Percentiles rank a stretch among this genome's conserved stretches.
phyloP scores from a whole-genome alignment of 208 protist species.

The Leishmania tropica region DNA sequence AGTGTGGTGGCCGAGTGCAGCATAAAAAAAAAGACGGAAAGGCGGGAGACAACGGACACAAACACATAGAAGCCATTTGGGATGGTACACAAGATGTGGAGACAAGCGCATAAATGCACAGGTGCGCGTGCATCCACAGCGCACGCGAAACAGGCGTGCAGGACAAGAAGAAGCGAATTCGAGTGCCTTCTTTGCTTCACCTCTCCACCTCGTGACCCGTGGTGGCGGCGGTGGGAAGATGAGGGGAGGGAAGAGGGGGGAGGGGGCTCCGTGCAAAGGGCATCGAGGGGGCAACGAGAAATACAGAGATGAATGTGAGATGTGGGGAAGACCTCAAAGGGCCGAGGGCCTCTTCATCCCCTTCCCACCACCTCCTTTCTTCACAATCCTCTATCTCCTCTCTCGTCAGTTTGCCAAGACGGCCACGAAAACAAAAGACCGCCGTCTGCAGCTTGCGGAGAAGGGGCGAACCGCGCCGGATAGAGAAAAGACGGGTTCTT shows the following conservation, averaged over 20 bases:
- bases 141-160: background rate
- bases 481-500: background rate
- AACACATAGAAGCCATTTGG: background rate
- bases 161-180: background rate
- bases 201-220: background rate
- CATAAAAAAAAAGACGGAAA: background rate
- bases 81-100: background rate
- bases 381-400: background rate
- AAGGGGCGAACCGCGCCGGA: background rate
- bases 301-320: background rate
- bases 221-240: background rate
- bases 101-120: background rate
- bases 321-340: background rate
- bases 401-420: background rate
- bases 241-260: background rate
- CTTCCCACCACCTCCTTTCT: background rate
- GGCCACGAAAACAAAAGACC: background rate
- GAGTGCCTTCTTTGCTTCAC: background rate
- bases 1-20: background rate
- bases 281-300: background rate
- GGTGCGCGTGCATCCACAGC: background rate
- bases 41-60: background rate
- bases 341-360: background rate
- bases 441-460: background rate
- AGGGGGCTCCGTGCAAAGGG: background rate